Percentiles rank a stretch among this genome's conserved stretches.
These are phyloP conservation scores for Rhodamnia argentea DNA, from an alignment of 345 rosid genomes.

Conservation along the genomic window DNA sequence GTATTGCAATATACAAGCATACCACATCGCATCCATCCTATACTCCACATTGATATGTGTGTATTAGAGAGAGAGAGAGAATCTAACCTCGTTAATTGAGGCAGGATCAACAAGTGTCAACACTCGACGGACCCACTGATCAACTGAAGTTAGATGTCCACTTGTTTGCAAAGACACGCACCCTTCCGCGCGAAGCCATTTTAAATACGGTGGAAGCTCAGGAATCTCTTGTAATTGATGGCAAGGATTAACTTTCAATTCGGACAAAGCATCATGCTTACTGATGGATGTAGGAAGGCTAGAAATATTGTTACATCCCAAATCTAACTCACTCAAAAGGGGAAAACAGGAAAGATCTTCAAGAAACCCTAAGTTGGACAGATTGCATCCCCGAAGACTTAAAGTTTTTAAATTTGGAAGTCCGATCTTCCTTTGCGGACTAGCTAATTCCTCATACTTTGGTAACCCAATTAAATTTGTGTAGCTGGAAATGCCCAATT, in stretches of 20 bases:
- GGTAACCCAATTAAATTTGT: background rate
- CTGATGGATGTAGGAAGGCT: background rate
- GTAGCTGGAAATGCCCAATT: rapidly evolving
- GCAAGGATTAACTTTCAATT: rapidly evolving
- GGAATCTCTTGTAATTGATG: background rate
- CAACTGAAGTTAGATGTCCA: background rate
- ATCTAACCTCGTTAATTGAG: too few relatives aligned
- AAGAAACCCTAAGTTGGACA: rapidly evolving
- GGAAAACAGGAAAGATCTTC: background rate
- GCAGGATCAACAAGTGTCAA: too few relatives aligned
- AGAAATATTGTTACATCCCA: rapidly evolving
- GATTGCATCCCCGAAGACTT: rapidly evolving
- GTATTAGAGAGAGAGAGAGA: too few relatives aligned
- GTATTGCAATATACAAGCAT: too few relatives aligned
- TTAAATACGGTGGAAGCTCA: background rate
- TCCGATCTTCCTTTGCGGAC: background rate
- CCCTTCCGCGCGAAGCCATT: too few relatives aligned
- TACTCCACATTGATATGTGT: too few relatives aligned
- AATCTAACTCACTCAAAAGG: rapidly evolving
- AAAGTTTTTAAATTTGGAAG: rapidly evolving
- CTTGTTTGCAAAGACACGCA: too few relatives aligned
- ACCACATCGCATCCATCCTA: too few relatives aligned
- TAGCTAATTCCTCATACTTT: background rate
- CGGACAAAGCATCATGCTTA: background rate
- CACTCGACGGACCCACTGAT: too few relatives aligned